Evolutionary conservation across 306 rosid species (phyloP).

Genomic region (Alnus rubra): DNA sequence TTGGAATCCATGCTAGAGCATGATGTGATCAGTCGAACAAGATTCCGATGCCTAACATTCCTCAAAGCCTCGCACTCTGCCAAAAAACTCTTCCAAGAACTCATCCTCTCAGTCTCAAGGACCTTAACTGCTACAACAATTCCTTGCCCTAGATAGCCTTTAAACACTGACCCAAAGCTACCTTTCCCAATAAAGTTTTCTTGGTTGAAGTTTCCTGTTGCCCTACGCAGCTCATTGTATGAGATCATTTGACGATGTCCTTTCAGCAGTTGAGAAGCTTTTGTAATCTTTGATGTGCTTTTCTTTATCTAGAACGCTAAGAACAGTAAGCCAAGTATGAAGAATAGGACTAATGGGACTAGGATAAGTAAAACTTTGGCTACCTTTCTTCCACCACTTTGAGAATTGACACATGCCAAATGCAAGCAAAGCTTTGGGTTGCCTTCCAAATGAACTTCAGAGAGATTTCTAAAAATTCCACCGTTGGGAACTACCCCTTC

Average conservation of each 20-base stretch:
- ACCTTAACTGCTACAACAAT: slow-evolving; percentile 64
- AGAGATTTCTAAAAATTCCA: slow-evolving; percentile 50
- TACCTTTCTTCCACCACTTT: slow-evolving; percentile 25
- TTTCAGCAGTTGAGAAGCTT: slow-evolving; percentile 17
- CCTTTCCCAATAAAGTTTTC: slow-evolving; percentile 57
- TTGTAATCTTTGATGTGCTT: slow-evolving; percentile 25
- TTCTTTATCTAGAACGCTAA: slow-evolving; percentile 27
- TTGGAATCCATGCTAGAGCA: slow-evolving; percentile 69
- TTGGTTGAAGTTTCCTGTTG: slow-evolving; percentile 56
- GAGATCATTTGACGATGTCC: slow-evolving; percentile 49
- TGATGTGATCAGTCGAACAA: slow-evolving; percentile 68
- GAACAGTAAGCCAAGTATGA: slow-evolving; percentile 31
- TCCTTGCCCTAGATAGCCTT: slow-evolving; percentile 50
- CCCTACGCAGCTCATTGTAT: slow-evolving; percentile 55
- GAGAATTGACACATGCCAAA: slow-evolving; percentile 28
- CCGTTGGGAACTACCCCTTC: slow-evolving; percentile 62
- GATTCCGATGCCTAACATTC: slow-evolving; percentile 66
- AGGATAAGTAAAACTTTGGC: slow-evolving; percentile 18
- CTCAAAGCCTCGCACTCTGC: slow-evolving; percentile 74
- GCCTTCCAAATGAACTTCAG: slow-evolving; percentile 58
- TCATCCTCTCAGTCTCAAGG: slow-evolving; percentile 43
- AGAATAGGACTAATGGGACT: slow-evolving; percentile 33
- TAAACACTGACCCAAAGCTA: slow-evolving; percentile 68
- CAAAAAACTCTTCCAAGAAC: slow-evolving; percentile 61
- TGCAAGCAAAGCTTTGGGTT: slow-evolving; percentile 55